Evolutionary conservation across 768 basidiomycete genomes (phyloP), one percentile per base, ranked within the genome.

Genomic region (Suillus clintonianus): DNA sequence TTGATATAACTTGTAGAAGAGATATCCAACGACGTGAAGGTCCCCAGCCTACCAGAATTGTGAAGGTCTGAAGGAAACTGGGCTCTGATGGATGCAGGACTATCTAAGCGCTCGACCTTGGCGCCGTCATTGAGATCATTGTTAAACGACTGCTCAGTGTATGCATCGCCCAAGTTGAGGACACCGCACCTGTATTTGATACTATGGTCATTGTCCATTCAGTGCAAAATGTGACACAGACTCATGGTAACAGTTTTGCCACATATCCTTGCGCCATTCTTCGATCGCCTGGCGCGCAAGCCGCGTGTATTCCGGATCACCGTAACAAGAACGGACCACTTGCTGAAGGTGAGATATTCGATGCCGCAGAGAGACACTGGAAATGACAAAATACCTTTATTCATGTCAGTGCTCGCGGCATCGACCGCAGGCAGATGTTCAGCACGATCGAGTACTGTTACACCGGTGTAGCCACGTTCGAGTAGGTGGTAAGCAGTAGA

Each of bases 401-500:
- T 84, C 37, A 85, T 72, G 67, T 84, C 87, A 1, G 82, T 83
- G 63, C 85, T 85, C 1, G 95, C 92, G 10, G 90, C 92, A 71
- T 97, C 95, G 3, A 86, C 83, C 1, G 95, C 93, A 4, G 95
- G 95, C 4, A 96, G 71, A 3, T 77, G 77, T 1, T 72, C 69
- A 8, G 91, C 85, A 66, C 89, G 83, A 72, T 97, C 95, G 57
- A 97, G 80, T 8, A 97, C 77, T 0, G 87, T 92, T 65, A 97
- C 83, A 62, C 88, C 70, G 17, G 75, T 81, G 76, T 88, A 95
- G 19, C 91, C 89, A 64, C 88, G 79, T 61, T 78, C 73, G 56
- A 96, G 80, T 59, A 97, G 86, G 72, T 93, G 87, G 67, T 87
- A 83, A 2, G 94, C 95, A 0, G 95, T 91, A 19, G 94, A 95